Percentiles rank a stretch among this genome's conserved stretches.
These are phyloP conservation scores for Saccharomycopsis oosterbeekiorum DNA, from an alignment of 805 yeast species.

Conservation along the genomic window DNA sequence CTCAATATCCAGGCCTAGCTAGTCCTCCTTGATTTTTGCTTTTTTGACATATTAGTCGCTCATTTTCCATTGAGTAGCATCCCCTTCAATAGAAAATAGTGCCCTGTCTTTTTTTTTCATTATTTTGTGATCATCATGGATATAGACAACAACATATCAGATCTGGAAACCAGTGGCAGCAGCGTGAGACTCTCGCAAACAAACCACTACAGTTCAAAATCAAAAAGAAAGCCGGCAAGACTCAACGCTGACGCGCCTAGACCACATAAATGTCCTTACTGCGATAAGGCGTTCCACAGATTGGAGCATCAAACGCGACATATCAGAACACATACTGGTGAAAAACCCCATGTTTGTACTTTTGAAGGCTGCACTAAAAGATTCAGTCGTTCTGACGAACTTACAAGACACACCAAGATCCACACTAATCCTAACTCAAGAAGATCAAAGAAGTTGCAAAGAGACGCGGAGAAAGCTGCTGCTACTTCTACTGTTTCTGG, in stretches of 20 bases:
- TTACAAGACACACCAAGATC: conserved; percentile 63
- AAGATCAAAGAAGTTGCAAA: conserved; percentile 22
- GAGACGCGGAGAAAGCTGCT: conserved; percentile 6
- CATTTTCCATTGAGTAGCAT: too few species aligned
- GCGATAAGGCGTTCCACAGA: conserved; percentile 66
- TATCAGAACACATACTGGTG: conserved; percentile 73
- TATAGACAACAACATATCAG: neutral
- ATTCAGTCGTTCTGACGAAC: conserved; percentile 62
- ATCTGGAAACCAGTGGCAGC: neutral
- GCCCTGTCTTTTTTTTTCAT: too few species aligned
- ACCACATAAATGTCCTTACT: conserved; percentile 67
- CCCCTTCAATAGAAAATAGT: too few species aligned
- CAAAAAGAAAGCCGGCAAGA: conserved; percentile 15
- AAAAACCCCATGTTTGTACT: conserved; percentile 66
- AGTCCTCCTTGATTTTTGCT: too few species aligned
- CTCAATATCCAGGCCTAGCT: too few species aligned
- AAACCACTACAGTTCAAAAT: conserved; percentile 11
- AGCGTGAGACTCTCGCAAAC: conserved; percentile 3
- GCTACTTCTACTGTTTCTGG: neutral
- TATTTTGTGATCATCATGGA: too few species aligned
- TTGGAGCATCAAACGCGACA: conserved; percentile 74
- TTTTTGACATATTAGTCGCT: too few species aligned
- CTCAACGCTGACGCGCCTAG: conserved; percentile 27
- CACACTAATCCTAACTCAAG: conserved; percentile 60
- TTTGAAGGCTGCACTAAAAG: conserved; percentile 62